A percentile compares a stretch with the other conserved stretches of the same genome.
These are phyloP conservation scores for Kwoniella dendrophila DNA, from an alignment of 768 basidiomycete species.

Conservation along the genomic window DNA sequence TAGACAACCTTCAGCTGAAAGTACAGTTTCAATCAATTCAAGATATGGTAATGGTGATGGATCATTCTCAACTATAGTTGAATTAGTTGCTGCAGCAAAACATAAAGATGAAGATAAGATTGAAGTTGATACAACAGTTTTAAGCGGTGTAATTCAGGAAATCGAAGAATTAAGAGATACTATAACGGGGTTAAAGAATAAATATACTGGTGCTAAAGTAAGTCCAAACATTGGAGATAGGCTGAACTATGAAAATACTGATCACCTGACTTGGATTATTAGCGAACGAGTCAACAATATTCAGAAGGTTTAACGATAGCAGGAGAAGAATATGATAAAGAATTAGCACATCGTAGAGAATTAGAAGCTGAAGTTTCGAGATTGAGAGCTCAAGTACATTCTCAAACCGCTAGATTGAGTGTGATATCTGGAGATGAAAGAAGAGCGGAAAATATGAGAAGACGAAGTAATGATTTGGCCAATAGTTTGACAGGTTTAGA, in stretches of 20 bases:
- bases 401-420: slow-evolving; percentile 82
- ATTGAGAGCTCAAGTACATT: slow-evolving; percentile 78
- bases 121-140: slow-evolving; percentile 70
- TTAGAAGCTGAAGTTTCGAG: slow-evolving; percentile 89
- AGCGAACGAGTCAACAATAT: slow-evolving; percentile 90
- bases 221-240: slow-evolving; percentile 38
- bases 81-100: slow-evolving; percentile 42
- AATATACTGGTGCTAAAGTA: slow-evolving; percentile 86
- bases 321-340: slow-evolving; percentile 90
- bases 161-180: slow-evolving; percentile 69
- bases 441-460: slow-evolving; percentile 73
- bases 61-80: slow-evolving; percentile 36
- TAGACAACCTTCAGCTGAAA: slow-evolving; percentile 46
- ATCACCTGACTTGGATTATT: slow-evolving; percentile 13
- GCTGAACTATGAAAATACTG: not conserved
- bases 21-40: slow-evolving; percentile 30
- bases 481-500: slow-evolving; percentile 77
- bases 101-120: slow-evolving; percentile 53
- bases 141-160: slow-evolving; percentile 69
- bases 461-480: slow-evolving; percentile 75
- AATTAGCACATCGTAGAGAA: slow-evolving; percentile 81
- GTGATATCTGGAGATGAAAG: slow-evolving; percentile 79
- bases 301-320: slow-evolving; percentile 90
- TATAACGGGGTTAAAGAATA: slow-evolving; percentile 67
- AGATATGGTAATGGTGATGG: slow-evolving; percentile 31